Evolutionary conservation across 192 early-diverging fungal genomes (phyloP), one percentile per base, ranked within the genome.

Genomic region (Chytriomyces hyalinus): DNA sequence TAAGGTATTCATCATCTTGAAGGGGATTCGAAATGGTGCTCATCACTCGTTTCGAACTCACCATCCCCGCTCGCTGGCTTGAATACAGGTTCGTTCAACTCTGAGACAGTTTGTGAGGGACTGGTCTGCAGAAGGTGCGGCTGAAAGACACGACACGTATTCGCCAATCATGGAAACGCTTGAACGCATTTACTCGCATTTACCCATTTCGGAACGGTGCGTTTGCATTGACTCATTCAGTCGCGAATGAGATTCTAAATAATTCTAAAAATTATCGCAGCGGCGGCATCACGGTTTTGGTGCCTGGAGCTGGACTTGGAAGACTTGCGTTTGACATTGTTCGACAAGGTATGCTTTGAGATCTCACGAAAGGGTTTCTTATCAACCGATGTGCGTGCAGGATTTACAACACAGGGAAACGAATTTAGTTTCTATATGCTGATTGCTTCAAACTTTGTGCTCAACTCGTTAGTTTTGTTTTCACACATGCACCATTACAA

Each of bases 391-490:
- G 48, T 28, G 15, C 0, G 8, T 43, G 11, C 22, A 51, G 68
- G 51, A 59, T 67, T 65, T 78, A 67, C 79, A 28, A 79, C 49
- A 15, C 78, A 64, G 92, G 92, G 93, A 46, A 99, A 98, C 77
- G 98, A 99, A 84, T 98, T 98, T 84, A 95, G 95, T 46, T 97
- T 92, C 77, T 96, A 91, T 81, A 99, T 99, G 98, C 88, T 99
- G 1, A 85, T 98, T 44, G 92, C 90, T 9, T 97, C 97, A 9
- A 91, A 99, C 81, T 98, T 94, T 82, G 87, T 98, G 22, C 90
- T 99, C n/a, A 99, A 99, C 84, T 20, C 86, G 84, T 60, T 48
- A 49, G 51, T 64, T 22, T 44, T 45, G n/a, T 36, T 51, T 46
- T 51, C 6, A 4, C 1, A 36, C 26, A 22, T 43, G 15, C 28